These are phyloP conservation scores for Fusarium sp. DNA, from an alignment of 2,329 filamentous ascomycete genomes.

Conservation along the genomic window DNA sequence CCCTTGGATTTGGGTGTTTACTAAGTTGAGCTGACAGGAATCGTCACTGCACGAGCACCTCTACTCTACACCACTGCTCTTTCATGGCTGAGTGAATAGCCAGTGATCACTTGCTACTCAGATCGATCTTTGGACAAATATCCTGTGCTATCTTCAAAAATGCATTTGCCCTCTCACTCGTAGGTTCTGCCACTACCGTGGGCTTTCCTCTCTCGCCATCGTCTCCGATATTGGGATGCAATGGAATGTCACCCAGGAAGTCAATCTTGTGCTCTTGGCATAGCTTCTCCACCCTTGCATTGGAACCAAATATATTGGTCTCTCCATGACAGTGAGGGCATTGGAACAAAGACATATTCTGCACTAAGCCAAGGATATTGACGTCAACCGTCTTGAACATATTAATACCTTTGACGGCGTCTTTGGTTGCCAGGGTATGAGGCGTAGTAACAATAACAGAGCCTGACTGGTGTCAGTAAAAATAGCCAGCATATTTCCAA, in stretches of 20 bases:
- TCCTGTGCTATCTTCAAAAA: constrained; percentile 78
- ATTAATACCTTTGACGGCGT: constrained; percentile 90
- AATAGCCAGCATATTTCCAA: neutral
- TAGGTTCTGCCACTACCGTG: constrained; percentile 88
- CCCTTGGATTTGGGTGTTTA: constrained; percentile 26
- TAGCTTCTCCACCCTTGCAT: constrained; percentile 73
- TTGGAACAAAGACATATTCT: constrained; percentile 90
- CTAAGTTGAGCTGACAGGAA: constrained; percentile 40
- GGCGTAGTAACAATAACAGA: constrained; percentile 92
- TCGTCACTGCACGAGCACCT: constrained; percentile 2
- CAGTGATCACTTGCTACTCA: constrained; percentile 35
- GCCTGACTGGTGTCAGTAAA: constrained; percentile 58
- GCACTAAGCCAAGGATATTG: constrained; percentile 86
- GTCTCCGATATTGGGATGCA: constrained; percentile 87
- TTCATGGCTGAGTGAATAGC: constrained; percentile 5
- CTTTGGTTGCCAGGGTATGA: constrained; percentile 91
- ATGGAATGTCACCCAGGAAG: constrained; percentile 89
- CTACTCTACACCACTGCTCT: constrained; percentile 10
- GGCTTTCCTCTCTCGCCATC: constrained; percentile 90
- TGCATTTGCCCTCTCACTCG: constrained; percentile 76
- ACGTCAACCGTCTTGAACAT: constrained; percentile 91
- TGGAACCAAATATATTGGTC: constrained; percentile 80
- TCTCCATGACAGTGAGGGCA: constrained; percentile 83
- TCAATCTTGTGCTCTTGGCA: constrained; percentile 80
- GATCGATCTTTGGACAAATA: constrained; percentile 62